Percentiles rank a stretch among this genome's conserved stretches.
phyloP scores from a whole-genome alignment of 768 basidiomycete genomes.

The Tricholomella constricta region DNA sequence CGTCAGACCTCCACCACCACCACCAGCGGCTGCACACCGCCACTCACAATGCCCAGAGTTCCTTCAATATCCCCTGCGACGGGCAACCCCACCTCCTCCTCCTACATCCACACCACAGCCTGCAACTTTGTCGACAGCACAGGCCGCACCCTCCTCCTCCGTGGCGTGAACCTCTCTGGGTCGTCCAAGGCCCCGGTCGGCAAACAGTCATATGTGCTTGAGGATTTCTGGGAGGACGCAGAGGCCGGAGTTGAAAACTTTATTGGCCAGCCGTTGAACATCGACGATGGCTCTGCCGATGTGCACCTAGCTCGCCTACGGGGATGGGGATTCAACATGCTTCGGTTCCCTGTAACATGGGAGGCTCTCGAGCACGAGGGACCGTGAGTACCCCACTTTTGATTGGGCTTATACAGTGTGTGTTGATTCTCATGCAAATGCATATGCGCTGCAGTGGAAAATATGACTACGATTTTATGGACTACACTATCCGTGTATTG shows the following conservation, averaged over 20 bases:
- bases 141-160: constrained; percentile 78
- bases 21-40: constrained; percentile 9
- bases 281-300: constrained; percentile 86
- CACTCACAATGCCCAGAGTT: constrained; percentile 49
- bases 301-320: constrained; percentile 81
- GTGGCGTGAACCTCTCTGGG: constrained; percentile 95
- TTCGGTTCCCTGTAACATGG: constrained; percentile 90
- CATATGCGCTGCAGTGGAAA: constrained; percentile 56
- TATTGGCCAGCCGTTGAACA: constrained; percentile 72
- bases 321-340: constrained; percentile 92
- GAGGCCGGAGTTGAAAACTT: constrained; percentile 73
- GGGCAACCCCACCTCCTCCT: constrained; percentile 43
- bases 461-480: constrained; percentile 91
- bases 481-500: constrained; percentile 87
- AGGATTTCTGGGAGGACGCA: constrained; percentile 82
- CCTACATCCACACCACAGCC: constrained; percentile 66
- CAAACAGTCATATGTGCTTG: constrained; percentile 65
- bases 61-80: constrained; percentile 63
- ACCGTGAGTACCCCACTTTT: constrained; percentile 71
- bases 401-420: constrained; percentile 2
- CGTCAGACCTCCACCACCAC: background rate
- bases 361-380: constrained; percentile 92
- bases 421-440: constrained; percentile 10
- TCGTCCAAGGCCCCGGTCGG: constrained; percentile 82
- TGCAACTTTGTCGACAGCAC: constrained; percentile 72